Evolutionary conservation across 257 asterid species (phyloP).

Genomic region (Solanum stenotomum): DNA sequence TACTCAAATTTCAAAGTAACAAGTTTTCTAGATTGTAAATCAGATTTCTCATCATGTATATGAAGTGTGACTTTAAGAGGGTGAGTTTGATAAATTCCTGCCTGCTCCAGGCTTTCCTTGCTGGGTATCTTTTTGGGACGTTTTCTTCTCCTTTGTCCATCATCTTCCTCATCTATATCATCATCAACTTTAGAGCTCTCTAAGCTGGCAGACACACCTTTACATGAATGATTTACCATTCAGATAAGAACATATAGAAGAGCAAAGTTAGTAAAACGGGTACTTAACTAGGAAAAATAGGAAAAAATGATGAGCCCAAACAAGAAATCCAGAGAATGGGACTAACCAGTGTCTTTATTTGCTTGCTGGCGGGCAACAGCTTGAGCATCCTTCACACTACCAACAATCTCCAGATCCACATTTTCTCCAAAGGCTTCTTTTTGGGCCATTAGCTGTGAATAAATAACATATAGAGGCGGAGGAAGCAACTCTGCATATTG

Average conservation of each 20-base stretch:
- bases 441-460: constrained; percentile 87
- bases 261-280: not conserved
- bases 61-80: constrained; percentile 82
- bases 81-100: constrained; percentile 79
- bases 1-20: constrained; percentile 78
- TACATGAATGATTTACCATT: not conserved
- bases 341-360: constrained; percentile 61
- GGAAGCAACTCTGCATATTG: constrained; percentile 93
- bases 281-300: not conserved
- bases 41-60: constrained; percentile 45
- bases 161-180: constrained; percentile 82
- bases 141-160: constrained; percentile 89
- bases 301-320: not conserved
- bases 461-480: constrained; percentile 80
- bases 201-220: constrained; percentile 26
- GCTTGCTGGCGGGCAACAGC: constrained; percentile 81
- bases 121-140: constrained; percentile 78
- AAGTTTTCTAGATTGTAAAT: constrained; percentile 42
- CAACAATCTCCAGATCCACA: constrained; percentile 77
- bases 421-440: constrained; percentile 92
- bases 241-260: not conserved
- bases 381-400: constrained; percentile 91
- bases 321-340: not conserved
- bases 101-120: constrained; percentile 79
- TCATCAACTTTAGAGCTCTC: constrained; percentile 80